Percentiles rank a stretch among this genome's conserved stretches.
phyloP scores from a whole-genome alignment of 176 grass and related monocot species.

The Zea luxurians region DNA sequence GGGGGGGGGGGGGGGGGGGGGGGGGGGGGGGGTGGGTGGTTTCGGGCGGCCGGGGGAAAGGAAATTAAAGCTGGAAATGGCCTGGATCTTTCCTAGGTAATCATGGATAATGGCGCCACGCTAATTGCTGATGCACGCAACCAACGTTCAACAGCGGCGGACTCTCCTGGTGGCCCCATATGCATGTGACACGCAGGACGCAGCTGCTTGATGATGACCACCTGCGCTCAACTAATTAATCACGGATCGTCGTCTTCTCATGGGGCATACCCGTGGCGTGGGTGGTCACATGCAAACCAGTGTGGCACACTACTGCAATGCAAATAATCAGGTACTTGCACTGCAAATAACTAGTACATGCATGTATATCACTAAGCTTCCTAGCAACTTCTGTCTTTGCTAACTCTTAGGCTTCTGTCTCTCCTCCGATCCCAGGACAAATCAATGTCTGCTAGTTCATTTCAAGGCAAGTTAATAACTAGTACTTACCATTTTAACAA shows the following conservation, averaged over 20 bases:
- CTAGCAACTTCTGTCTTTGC: neutral
- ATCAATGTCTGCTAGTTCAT: neutral
- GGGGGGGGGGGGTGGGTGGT: too few species aligned
- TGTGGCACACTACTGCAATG: neutral
- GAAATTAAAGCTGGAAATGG: slow-evolving; percentile 3
- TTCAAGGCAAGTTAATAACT: neutral
- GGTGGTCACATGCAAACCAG: slow-evolving; percentile 34
- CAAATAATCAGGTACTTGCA: neutral
- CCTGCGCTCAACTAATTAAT: slow-evolving; percentile 45
- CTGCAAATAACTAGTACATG: neutral
- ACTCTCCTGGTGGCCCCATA: neutral
- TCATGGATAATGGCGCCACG: slow-evolving; percentile 18
- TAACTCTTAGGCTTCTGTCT: neutral
- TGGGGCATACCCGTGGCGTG: too few species aligned
- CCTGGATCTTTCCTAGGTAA: slow-evolving; percentile 36
- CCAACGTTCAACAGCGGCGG: slow-evolving; percentile 30
- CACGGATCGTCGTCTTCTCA: slow-evolving; percentile 5
- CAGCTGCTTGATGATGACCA: slow-evolving; percentile 30
- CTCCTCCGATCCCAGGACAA: neutral
- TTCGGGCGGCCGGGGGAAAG: too few species aligned
- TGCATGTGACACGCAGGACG: slow-evolving; percentile 13
- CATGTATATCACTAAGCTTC: neutral
- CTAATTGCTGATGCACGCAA: slow-evolving; percentile 26
- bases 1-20: too few species aligned
- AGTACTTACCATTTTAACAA: too few species aligned